Base-by-base conservation (phyloP, 352 stramenopile genomes). In the Phytophthora multivora region DNA sequence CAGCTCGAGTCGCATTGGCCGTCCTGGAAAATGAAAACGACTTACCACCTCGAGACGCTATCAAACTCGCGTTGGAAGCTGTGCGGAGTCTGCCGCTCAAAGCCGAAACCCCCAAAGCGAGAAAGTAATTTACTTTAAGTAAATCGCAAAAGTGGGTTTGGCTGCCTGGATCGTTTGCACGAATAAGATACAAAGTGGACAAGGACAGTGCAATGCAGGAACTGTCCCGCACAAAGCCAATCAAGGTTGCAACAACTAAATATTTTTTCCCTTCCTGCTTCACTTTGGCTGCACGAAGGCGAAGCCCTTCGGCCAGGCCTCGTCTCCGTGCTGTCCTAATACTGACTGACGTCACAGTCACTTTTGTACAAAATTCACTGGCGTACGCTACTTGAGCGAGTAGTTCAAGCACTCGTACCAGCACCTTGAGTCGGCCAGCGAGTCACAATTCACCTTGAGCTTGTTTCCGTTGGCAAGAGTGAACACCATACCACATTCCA, bases 371-470 rank as follows among this genome's bases (percentile, higher is more conserved):
- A 62, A 65, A 73, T 42, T 57, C 43, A 61, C 25, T 55, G 13
- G 7, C 38, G 28, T 38, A 51, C 31, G 41, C 16, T 71, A 64
- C 67, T 72, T 72, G 42, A 77, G 47, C 35, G 68, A 77, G 36
- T 66, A 77, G 36, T 77, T 86, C 33, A 93, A 59, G 56, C 84
- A 89, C 47, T 93, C 83, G 43, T 89, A 92, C 85, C 85, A 93
- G 25, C 68, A 75, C 55, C 78, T 88, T 30, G 73, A 78, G 51
- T 85, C 83, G 25, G 86, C 77, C 19, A 91, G 51, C 51, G 85
- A 93, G 49, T 93, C 85, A 21, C 73, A 88, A 30, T 80, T 83
- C 30, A 90, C 71, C 53, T 91, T 91, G 11, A 96, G 52, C 53
- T 73, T 77, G 21, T 59, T 71, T 45, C 82, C 80, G 28, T 82